These are phyloP conservation scores for Pythium insidiosum DNA, from an alignment of 352 stramenopile genomes.

Conservation along the genomic window DNA sequence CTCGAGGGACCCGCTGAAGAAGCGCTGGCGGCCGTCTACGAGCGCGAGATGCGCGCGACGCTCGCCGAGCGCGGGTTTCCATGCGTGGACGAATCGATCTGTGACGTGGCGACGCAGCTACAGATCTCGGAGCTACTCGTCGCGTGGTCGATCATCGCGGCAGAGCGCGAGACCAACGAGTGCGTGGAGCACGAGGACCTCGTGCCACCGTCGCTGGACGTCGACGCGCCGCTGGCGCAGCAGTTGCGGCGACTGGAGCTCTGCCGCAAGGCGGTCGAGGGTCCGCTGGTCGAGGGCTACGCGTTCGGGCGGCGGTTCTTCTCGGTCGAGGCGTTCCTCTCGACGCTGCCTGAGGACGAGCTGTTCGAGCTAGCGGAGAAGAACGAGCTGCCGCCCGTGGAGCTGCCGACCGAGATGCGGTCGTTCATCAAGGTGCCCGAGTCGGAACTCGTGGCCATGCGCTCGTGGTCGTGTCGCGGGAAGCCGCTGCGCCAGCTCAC, in stretches of 20 bases:
- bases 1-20: constrained; percentile 1
- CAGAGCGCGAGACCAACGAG: not conserved
- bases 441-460: constrained; percentile 32
- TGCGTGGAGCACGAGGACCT: no score
- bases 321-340: constrained; percentile 41
- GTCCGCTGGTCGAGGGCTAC: constrained; percentile 32
- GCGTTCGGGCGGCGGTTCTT: constrained; percentile 59
- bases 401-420: constrained; percentile 23
- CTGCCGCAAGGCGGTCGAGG: constrained; percentile 7
- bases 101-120: constrained; percentile 30
- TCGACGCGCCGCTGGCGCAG: constrained; percentile 4
- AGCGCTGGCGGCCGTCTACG: constrained; percentile 21
- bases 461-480: constrained; percentile 24
- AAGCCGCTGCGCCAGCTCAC: constrained; percentile 48
- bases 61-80: constrained; percentile 28
- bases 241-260: constrained; percentile 7
- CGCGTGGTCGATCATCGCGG: constrained; percentile 10
- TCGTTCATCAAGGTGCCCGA: constrained; percentile 37
- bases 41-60: constrained; percentile 20
- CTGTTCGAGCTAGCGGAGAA: constrained; percentile 24
- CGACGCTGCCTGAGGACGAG: constrained; percentile 33
- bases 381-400: constrained; percentile 17
- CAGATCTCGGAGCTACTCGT: constrained; percentile 36
- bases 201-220: constrained; percentile 2
- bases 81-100: constrained; percentile 16